phyloP scores from a whole-genome alignment of 805 yeast species.

The Monosporozyma unispora region DNA sequence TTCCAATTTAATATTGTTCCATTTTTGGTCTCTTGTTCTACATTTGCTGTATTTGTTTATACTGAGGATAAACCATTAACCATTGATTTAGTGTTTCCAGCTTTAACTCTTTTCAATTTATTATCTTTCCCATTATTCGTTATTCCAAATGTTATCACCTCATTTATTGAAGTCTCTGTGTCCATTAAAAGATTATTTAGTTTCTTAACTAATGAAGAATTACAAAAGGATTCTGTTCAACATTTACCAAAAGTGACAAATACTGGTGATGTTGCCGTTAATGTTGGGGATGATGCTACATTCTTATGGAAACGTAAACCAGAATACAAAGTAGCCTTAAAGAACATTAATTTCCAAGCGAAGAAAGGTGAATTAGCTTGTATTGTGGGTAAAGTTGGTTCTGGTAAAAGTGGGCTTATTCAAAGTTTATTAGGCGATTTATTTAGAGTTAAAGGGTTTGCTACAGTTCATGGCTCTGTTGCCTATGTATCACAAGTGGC shows the following conservation, averaged over 20 bases:
- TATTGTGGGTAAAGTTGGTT: slow-evolving; percentile 82
- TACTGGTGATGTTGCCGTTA: slow-evolving; percentile 59
- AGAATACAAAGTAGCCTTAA: slow-evolving; percentile 56
- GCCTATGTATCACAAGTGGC: slow-evolving; percentile 93
- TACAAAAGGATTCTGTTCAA: slow-evolving; percentile 66
- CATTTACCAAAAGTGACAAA: slow-evolving; percentile 36
- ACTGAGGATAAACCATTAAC: slow-evolving; percentile 57
- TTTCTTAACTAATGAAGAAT: slow-evolving; percentile 67
- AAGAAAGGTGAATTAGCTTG: slow-evolving; percentile 74
- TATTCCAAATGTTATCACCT: slow-evolving; percentile 81
- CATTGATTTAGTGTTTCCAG: slow-evolving; percentile 88
- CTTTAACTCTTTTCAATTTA: slow-evolving; percentile 78
- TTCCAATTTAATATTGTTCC: slow-evolving; percentile 86
- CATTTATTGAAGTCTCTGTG: slow-evolving; percentile 81
- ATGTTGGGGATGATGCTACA: slow-evolving; percentile 51
- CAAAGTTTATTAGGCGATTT: slow-evolving; percentile 79
- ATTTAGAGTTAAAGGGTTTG: slow-evolving; percentile 65
- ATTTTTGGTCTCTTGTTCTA: slow-evolving; percentile 76
- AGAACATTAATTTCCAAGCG: slow-evolving; percentile 52
- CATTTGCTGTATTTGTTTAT: slow-evolving; percentile 73
- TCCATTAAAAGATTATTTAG: slow-evolving; percentile 65
- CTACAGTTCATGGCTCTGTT: slow-evolving; percentile 60
- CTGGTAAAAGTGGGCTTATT: slow-evolving; percentile 79
- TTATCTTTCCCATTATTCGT: slow-evolving; percentile 87
- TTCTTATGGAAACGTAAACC: slow-evolving; percentile 74